Evolutionary conservation across 2,329 filamentous ascomycete genomes (phyloP), one percentile per base, ranked within the genome.

Genomic region (Alternaria arborescens): DNA sequence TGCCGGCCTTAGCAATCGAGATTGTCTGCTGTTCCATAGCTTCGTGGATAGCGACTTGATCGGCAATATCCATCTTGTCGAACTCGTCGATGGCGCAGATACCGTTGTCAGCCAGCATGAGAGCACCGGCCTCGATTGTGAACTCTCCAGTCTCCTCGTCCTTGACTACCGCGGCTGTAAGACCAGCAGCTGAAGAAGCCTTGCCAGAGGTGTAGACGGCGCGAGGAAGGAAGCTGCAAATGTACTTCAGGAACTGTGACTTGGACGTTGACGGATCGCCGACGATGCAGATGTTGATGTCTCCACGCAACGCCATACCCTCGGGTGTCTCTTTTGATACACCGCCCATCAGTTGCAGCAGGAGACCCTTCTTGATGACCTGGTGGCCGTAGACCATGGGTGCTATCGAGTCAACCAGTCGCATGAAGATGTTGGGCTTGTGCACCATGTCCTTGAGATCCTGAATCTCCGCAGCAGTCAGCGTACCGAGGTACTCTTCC

Each of bases 11-110:
- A 61, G 95, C 94, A 73, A 99, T 99, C 8, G 93, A 97, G 68
- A 99, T 99, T 5, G 95, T 99, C 81, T 99, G 95, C 83, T 99
- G 95, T 87, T 99, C 95, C 95, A 99, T 99, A 61, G 95, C 95
- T 88, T 99, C 95, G 86, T 99, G 95, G 74, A 99, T 99, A 67
- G 95, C 95, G 56, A 99, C 95, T 82, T 99, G 95, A 78, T 99
- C 95, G 53, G 84, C 89, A 64, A 99, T 91, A 73, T 99, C 95
- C 95, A 99, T 99, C 83, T 99, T 99, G 87, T 99, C 95, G 71
- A 99, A 99, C 78, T 99, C 95, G 76, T 99, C 95, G 77, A 99
- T 99, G 61, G 93, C 94, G 79, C 95, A 99, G 71, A 98, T 96
- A 55, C 95, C 95, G 69, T 97, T 97, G 74, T 98, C 88, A 22